Base-by-base conservation (phyloP, 306 rosid genomes). In the Glycine soja region DNA sequence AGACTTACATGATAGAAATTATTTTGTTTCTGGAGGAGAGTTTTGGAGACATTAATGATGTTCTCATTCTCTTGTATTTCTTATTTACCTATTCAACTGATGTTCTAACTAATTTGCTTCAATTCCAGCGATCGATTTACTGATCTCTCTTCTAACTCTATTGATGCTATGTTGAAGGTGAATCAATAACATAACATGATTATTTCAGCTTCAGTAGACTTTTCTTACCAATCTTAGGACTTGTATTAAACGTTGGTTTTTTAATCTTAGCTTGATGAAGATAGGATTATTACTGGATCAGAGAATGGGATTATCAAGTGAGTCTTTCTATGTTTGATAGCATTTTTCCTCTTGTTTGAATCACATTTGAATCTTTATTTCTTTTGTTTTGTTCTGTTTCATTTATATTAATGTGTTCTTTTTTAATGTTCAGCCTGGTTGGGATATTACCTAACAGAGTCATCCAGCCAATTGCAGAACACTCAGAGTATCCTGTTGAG, bases 221-320 rank as follows among this genome's bases (percentile, higher is more conserved):
- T 76, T 79, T 83, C 34, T 7, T 65, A 34, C 53, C 61, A 58
- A 64, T 15, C 3, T 12, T 24, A 15, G 43, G 63, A 43, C 47
- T 63, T 64, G 18, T 76, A 72, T 65, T 79, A 62, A 65, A 30
- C 6, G 6, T 67, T 6, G 3, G 0, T 38, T 38, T 38, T 38
- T 63, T 54, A 46, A 78, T 84, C 15, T 70, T 83, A 95, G 98
- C 94, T 95, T 90, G 98, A 95, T 63, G 98, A 95, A 88, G 97
- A 95, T 86, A 87, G 97, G 84, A 80, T 95, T 76, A 88, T 95
- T 76, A 81, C 89, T 74, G 98, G 93, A 88, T 92, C 98, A 1
- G 98, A 91, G 92, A 92, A 90, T 80, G 98, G 97, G 75, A 85
- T 95, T 61, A 95, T 95, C 84, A 95, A 91, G 98, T 95, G 86